Conservation (phyloP, 2,329 filamentous ascomycete species). For the Stachybotrys chartarum region DNA sequence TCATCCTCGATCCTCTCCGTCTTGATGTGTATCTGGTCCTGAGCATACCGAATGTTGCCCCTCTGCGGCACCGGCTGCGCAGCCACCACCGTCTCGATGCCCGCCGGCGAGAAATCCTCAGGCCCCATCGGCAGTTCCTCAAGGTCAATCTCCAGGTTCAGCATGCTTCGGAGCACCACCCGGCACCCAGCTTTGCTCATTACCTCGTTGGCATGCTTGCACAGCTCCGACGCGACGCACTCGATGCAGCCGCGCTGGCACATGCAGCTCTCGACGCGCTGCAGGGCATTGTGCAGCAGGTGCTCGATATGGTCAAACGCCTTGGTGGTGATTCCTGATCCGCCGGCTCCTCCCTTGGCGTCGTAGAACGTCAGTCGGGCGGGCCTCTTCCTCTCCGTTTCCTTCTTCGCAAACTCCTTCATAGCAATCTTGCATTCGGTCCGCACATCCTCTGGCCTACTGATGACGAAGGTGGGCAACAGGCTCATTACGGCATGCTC, state of each 20-base stretch:
- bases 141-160: slow-evolving; percentile 73
- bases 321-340: slow-evolving; percentile 82
- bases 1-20: slow-evolving; percentile 10
- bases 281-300: slow-evolving; percentile 67
- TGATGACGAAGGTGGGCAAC: slow-evolving; percentile 86
- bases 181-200: slow-evolving; percentile 87
- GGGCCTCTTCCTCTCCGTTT: slow-evolving; percentile 70
- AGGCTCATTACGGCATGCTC: slow-evolving; percentile 85
- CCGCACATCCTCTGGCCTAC: slow-evolving; percentile 81
- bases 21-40: not conserved
- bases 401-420: slow-evolving; percentile 75
- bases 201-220: slow-evolving; percentile 80
- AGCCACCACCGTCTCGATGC: slow-evolving; percentile 74
- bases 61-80: slow-evolving; percentile 57
- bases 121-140: slow-evolving; percentile 82
- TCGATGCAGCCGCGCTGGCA: slow-evolving; percentile 81
- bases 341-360: slow-evolving; percentile 77
- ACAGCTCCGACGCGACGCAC: slow-evolving; percentile 79
- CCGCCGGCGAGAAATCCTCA: slow-evolving; percentile 60
- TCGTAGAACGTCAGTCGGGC: slow-evolving; percentile 92
- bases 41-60: not conserved
- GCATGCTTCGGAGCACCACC: slow-evolving; percentile 70
- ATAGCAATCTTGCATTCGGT: slow-evolving; percentile 88
- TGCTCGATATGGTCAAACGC: slow-evolving; percentile 88
- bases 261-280: slow-evolving; percentile 66